These are phyloP conservation scores for Lippia alba DNA, from an alignment of 305 asterid genomes.

Conservation along the genomic window DNA sequence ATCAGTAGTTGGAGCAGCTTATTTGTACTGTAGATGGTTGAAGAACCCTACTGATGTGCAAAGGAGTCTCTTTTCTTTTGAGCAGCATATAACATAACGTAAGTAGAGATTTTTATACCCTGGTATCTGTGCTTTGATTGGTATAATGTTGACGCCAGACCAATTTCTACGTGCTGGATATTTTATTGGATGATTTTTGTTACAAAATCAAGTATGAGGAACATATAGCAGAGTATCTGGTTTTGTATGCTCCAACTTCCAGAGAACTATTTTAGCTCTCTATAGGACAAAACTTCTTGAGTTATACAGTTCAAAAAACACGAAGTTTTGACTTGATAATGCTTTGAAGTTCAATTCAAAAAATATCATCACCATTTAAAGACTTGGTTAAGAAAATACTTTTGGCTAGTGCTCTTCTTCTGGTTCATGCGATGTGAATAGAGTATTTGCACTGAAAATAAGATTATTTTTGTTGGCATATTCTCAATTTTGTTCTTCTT, in stretches of 20 bases:
- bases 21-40: constrained; percentile 83
- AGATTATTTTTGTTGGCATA: no score
- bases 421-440: no score
- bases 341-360: no score
- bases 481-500: no score
- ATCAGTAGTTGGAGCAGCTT: constrained; percentile 85
- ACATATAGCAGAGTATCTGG: no score
- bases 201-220: no score
- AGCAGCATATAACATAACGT: constrained; percentile 54
- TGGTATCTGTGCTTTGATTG: constrained; percentile 14
- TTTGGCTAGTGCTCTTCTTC: not conserved
- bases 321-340: no score
- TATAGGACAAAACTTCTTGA: no score
- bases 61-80: constrained; percentile 68
- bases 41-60: constrained; percentile 77
- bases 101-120: constrained; percentile 38
- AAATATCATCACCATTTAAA: not conserved
- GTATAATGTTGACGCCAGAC: constrained; percentile 4
- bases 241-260: no score
- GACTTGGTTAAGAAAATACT: constrained; percentile 1
- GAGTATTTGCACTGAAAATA: no score
- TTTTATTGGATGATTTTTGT: not conserved
- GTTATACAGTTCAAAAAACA: no score
- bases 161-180: constrained; percentile 8
- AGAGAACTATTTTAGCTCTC: no score